A percentile compares a stretch with the other conserved stretches of the same genome.
These are phyloP conservation scores for Diaporthe sp. DNA, from an alignment of 2,329 filamentous ascomycete genomes.

Conservation along the genomic window DNA sequence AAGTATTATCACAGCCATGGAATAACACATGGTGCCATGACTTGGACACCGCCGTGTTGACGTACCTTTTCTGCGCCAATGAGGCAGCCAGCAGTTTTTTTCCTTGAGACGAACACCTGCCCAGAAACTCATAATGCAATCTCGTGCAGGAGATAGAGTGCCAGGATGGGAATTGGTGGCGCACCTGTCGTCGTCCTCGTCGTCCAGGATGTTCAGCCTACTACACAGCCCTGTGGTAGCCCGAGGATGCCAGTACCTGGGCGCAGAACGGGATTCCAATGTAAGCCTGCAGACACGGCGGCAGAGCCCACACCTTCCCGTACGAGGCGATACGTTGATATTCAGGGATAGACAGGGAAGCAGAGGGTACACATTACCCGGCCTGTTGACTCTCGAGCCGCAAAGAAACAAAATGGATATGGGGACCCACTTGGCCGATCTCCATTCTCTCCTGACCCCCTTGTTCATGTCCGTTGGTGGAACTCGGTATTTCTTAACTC, in stretches of 20 bases:
- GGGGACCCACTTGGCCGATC: slow-evolving; percentile 29
- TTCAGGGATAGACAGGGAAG: slow-evolving; percentile 39
- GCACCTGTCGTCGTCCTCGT: not conserved
- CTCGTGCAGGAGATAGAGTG: not conserved
- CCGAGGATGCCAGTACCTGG: not conserved
- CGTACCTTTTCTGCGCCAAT: not conserved
- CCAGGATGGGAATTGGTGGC: not conserved
- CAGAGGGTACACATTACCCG: not conserved
- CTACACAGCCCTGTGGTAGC: slow-evolving; percentile 18
- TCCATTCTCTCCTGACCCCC: slow-evolving; percentile 34
- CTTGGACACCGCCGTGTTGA: not conserved
- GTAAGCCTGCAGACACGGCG: not conserved
- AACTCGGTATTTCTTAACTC: slow-evolving; percentile 28
- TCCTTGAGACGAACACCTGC: not conserved
- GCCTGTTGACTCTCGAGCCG: slow-evolving; percentile 20
- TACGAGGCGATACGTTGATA: slow-evolving; percentile 33
- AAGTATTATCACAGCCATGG: not conserved
- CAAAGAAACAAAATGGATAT: slow-evolving; percentile 36
- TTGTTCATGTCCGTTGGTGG: slow-evolving; percentile 25
- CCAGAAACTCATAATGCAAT: not conserved
- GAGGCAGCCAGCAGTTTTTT: not conserved
- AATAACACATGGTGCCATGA: not conserved
- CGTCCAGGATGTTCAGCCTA: slow-evolving; percentile 16
- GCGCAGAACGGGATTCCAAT: not conserved
- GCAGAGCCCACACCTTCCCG: slow-evolving; percentile 15